Percentiles rank a stretch among this genome's conserved stretches.
phyloP scores from a whole-genome alignment of 345 rosid genomes.

The Limnanthes douglasii region DNA sequence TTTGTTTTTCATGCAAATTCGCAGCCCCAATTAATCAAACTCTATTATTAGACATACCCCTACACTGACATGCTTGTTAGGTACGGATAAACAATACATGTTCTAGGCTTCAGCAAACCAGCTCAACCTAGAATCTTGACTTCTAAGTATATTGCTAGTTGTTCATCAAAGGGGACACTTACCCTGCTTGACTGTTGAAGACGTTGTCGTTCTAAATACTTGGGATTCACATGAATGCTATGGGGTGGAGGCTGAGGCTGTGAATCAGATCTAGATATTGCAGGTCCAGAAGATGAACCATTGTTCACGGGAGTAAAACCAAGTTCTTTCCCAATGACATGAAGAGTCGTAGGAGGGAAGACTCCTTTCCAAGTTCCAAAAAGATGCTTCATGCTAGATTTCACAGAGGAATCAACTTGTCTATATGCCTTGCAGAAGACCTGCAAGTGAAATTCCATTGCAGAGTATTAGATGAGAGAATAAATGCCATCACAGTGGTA shows the following conservation, averaged over 20 bases:
- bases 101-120: not conserved
- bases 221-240: constrained; percentile 97
- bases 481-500: constrained; percentile 3
- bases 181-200: constrained; percentile 85
- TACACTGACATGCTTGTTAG: not conserved
- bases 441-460: constrained; percentile 30
- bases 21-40: not conserved
- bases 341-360: constrained; percentile 68
- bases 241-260: constrained; percentile 62
- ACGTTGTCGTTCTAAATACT: constrained; percentile 87
- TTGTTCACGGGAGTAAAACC: constrained; percentile 53
- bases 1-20: not conserved
- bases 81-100: not conserved
- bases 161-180: constrained; percentile 11
- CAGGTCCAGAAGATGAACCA: constrained; percentile 45
- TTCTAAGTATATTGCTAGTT: no score
- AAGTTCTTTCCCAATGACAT: constrained; percentile 79
- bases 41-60: not conserved
- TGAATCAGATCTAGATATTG: constrained; percentile 48
- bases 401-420: constrained; percentile 73
- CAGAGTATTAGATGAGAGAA: no score
- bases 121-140: not conserved
- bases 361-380: constrained; percentile 99
- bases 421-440: constrained; percentile 83
- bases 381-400: constrained; percentile 84